Conservation (phyloP, 78 protist species). For the Blattamonas nauphoetae region DNA sequence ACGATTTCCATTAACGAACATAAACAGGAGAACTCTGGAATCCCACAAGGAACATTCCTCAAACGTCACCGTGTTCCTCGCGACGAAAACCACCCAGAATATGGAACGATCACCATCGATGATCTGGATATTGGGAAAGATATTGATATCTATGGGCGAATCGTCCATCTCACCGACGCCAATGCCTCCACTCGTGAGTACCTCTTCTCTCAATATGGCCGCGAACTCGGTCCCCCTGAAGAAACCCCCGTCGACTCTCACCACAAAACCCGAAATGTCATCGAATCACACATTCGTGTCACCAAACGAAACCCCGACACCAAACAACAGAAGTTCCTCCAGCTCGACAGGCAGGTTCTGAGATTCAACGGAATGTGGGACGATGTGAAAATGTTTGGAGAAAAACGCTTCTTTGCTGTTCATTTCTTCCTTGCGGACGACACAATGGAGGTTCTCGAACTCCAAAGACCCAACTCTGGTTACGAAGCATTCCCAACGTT, state of each 20-base stretch:
- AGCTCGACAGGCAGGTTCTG: constrained; percentile 16
- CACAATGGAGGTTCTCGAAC: constrained; percentile 23
- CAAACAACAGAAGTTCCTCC: constrained; percentile 2
- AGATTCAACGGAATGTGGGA: constrained; percentile 33
- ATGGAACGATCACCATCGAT: neutral
- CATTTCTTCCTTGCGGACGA: constrained; percentile 37
- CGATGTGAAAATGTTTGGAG: constrained; percentile 22
- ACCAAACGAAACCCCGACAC: neutral
- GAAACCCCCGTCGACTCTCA: neutral
- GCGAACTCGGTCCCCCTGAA: neutral
- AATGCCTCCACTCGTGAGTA: neutral
- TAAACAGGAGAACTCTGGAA: constrained; percentile 20
- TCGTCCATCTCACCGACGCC: neutral
- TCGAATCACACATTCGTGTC: constrained; percentile 11
- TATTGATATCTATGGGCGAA: neutral
- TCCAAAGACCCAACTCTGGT: neutral
- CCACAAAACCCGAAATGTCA: neutral
- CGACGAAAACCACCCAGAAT: neutral
- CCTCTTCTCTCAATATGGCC: neutral
- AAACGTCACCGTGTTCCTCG: constrained; percentile 9
- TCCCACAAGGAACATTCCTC: constrained; percentile 24
- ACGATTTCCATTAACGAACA: constrained; percentile 8
- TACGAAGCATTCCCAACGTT: neutral
- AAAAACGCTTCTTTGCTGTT: constrained; percentile 3
- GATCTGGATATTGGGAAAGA: neutral